phyloP scores from a whole-genome alignment of 2,329 filamentous ascomycete genomes.

The Aspergillus chevalieri region DNA sequence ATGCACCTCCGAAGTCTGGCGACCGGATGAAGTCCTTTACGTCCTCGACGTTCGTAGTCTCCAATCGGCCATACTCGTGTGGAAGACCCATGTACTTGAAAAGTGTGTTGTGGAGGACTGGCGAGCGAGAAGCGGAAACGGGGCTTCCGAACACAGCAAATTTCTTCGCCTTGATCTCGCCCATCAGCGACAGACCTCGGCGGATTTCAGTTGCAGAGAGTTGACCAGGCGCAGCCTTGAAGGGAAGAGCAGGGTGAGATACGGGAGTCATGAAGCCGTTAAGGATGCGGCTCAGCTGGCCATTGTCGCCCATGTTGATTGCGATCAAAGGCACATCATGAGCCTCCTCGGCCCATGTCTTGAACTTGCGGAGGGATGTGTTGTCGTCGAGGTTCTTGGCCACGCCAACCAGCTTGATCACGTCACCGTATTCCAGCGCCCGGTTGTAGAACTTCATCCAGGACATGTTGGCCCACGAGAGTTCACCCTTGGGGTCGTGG shows the following conservation, averaged over 20 bases:
- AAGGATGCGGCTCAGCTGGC: slow-evolving; percentile 82
- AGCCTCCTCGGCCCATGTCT: slow-evolving; percentile 63
- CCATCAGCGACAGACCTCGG: slow-evolving; percentile 68
- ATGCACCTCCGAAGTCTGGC: slow-evolving; percentile 80
- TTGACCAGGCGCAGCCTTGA: slow-evolving; percentile 90
- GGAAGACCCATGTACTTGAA: slow-evolving; percentile 74
- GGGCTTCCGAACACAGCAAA: slow-evolving; percentile 89
- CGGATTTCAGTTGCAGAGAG: slow-evolving; percentile 86
- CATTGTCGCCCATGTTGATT: slow-evolving; percentile 86
- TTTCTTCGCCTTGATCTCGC: slow-evolving; percentile 65
- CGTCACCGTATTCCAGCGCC: slow-evolving; percentile 80
- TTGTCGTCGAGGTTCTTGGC: slow-evolving; percentile 77
- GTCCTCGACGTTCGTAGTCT: slow-evolving; percentile 61
- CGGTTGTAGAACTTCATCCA: slow-evolving; percentile 89
- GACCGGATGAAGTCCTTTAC: slow-evolving; percentile 61
- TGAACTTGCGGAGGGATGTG: slow-evolving; percentile 76
- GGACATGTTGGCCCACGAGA: slow-evolving; percentile 88
- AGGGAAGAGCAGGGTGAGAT: slow-evolving; percentile 79
- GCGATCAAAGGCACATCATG: slow-evolving; percentile 83
- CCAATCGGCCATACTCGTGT: slow-evolving; percentile 69
- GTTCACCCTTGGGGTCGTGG: slow-evolving; percentile 70
- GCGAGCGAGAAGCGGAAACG: slow-evolving; percentile 74
- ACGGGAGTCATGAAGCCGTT: slow-evolving; percentile 95
- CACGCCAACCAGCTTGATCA: slow-evolving; percentile 88
- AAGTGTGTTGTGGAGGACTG: slow-evolving; percentile 80